Evolutionary conservation across 73 alveolate genomes (phyloP).

Genomic region (Paramecium sexaurelia): DNA sequence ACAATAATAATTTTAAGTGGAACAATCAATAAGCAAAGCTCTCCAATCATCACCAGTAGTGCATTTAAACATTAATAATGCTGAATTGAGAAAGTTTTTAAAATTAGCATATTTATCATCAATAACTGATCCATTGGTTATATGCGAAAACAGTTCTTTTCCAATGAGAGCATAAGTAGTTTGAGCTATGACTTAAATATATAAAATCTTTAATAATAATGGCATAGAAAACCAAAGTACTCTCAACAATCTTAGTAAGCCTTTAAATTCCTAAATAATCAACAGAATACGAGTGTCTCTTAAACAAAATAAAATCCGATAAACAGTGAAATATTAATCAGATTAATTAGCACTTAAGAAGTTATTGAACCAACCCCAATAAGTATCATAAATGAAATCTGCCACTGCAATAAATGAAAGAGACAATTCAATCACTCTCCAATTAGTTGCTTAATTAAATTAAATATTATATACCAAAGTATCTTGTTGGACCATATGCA

Average conservation of each 20-base stretch:
- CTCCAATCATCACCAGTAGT: conserved; percentile 61
- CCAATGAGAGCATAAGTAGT: conserved; percentile 28
- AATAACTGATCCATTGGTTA: not conserved
- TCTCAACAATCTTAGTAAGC: not conserved
- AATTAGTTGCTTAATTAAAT: not conserved
- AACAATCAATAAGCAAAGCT: not conserved
- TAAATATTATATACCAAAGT: not conserved
- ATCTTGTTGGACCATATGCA: conserved; percentile 42
- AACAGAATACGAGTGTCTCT: conserved; percentile 2
- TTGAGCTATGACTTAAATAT: not conserved
- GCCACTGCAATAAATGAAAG: conserved; percentile 23
- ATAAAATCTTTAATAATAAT: conserved; percentile 9
- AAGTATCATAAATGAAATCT: conserved; percentile 7
- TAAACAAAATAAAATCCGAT: not conserved
- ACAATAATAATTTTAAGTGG: not conserved
- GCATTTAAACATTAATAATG: conserved; percentile 34
- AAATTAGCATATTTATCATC: conserved; percentile 41
- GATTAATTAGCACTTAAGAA: not conserved
- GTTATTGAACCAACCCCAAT: conserved; percentile 15
- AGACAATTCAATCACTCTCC: conserved; percentile 53
- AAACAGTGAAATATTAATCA: not conserved
- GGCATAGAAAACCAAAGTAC: conserved; percentile 11
- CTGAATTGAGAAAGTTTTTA: conserved; percentile 36
- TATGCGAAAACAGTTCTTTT: not conserved
- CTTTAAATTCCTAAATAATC: conserved; percentile 43